phyloP scores from a whole-genome alignment of 495 filamentous ascomycete genomes.

The Cairneyella variabilis region DNA sequence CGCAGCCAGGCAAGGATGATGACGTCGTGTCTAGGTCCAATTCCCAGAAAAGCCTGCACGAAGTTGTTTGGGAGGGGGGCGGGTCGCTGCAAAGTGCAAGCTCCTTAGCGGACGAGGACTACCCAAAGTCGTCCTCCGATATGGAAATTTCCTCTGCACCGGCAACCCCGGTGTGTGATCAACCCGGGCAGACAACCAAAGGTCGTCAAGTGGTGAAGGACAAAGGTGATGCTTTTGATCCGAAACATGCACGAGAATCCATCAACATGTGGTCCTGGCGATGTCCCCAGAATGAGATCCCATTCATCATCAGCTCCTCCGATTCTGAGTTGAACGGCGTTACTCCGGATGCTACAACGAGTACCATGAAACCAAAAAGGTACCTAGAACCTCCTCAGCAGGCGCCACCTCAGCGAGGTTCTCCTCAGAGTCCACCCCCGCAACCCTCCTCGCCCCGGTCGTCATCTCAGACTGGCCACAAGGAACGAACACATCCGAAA shows the following conservation, averaged over 20 bases:
- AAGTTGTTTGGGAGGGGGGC: slow-evolving; percentile 16
- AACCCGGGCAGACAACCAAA: not conserved
- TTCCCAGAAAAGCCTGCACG: slow-evolving; percentile 14
- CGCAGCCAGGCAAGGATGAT: not conserved
- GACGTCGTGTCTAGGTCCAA: not conserved
- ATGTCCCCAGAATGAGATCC: slow-evolving; percentile 8
- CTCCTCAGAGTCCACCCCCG: not conserved
- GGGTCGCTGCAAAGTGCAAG: not conserved
- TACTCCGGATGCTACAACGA: not conserved
- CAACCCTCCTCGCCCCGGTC: not conserved
- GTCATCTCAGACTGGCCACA: not conserved
- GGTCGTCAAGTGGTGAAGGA: not conserved
- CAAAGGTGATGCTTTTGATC: slow-evolving; percentile 9
- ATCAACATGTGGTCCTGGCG: slow-evolving; percentile 10
- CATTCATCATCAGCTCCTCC: not conserved
- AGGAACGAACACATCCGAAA: not conserved
- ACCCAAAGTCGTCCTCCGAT: not conserved
- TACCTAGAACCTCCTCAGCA: not conserved
- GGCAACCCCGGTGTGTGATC: too few relatives aligned
- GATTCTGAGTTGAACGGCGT: not conserved
- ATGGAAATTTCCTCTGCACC: not conserved
- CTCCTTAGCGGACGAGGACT: not conserved
- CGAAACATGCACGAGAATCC: slow-evolving; percentile 6
- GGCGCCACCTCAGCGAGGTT: not conserved
- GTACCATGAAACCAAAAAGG: not conserved